These are phyloP conservation scores for Hibiscus trionum DNA, from an alignment of 345 rosid genomes.

Conservation along the genomic window DNA sequence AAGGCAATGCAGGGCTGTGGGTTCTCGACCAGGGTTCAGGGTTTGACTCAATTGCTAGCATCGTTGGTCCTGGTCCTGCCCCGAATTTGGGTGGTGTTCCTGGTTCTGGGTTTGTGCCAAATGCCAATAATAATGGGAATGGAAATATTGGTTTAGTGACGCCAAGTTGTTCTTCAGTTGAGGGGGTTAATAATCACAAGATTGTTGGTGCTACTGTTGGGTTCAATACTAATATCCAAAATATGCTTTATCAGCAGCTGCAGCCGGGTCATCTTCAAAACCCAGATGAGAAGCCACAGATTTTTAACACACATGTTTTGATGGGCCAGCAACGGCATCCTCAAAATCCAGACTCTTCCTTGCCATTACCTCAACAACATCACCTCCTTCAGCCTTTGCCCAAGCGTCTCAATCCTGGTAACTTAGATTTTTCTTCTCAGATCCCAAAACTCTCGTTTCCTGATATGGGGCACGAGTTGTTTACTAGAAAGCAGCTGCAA, in stretches of 20 bases:
- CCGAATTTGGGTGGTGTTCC: conserved; percentile 16
- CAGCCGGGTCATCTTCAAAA: conserved; percentile 19
- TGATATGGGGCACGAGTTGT: too few species aligned
- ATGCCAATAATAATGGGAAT: conserved; percentile 17
- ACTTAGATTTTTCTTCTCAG: conserved; percentile 22
- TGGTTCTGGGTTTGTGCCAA: conserved; percentile 23
- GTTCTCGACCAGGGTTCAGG: conserved; percentile 26
- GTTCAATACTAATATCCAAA: too few species aligned
- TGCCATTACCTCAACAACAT: conserved; percentile 26
- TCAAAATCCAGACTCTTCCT: conserved; percentile 29
- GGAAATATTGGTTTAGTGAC: too few species aligned
- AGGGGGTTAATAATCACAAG: conserved; percentile 9
- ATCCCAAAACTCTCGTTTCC: conserved; percentile 9
- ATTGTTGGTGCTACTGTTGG: conserved; percentile 1
- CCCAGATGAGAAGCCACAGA: conserved; percentile 13
- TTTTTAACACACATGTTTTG: not conserved
- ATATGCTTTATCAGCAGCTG: conserved; percentile 24
- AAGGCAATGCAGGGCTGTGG: conserved; percentile 32
- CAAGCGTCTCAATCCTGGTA: conserved; percentile 36
- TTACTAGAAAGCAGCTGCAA: not conserved
- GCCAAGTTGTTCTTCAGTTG: too few species aligned
- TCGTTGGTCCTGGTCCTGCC: conserved; percentile 9
- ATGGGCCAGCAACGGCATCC: conserved; percentile 30
- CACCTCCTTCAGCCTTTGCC: conserved; percentile 32
- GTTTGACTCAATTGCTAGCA: conserved; percentile 24